Conservation (phyloP, 139 green algal genomes). For the Chlorella vulgaris region DNA sequence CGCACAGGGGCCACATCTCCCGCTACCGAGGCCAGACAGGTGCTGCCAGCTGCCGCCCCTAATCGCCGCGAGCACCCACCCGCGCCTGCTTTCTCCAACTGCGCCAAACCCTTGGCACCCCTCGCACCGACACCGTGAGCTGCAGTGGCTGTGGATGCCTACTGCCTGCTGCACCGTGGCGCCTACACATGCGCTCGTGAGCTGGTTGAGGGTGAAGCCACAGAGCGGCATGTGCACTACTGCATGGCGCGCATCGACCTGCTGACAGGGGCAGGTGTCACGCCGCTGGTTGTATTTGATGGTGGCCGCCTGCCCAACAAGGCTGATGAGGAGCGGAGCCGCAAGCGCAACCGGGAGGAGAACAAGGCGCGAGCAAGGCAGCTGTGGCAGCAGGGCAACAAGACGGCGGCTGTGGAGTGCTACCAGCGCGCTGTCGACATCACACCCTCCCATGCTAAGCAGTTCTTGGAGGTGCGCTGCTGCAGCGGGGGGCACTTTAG, state of each 20-base stretch:
- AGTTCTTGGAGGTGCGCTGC: constrained; percentile 69
- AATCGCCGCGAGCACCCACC: neutral
- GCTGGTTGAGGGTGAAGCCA: constrained; percentile 79
- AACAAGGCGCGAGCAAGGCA: constrained; percentile 8
- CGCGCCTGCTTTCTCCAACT: neutral
- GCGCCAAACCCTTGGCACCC: neutral
- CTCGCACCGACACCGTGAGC: neutral
- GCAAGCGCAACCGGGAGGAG: constrained; percentile 60
- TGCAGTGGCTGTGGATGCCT: constrained; percentile 90
- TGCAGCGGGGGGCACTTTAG: neutral
- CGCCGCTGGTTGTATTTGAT: constrained; percentile 94
- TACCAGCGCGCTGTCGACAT: constrained; percentile 91
- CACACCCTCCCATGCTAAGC: constrained; percentile 79
- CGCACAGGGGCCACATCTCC: constrained; percentile 64
- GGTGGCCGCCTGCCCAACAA: constrained; percentile 92
- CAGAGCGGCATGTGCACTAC: constrained; percentile 90
- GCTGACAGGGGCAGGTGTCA: constrained; percentile 74
- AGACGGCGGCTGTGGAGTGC: constrained; percentile 78
- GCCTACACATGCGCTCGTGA: constrained; percentile 89
- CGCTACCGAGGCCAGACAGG: constrained; percentile 72
- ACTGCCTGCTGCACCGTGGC: constrained; percentile 93
- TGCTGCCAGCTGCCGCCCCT: neutral
- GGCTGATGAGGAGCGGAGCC: constrained; percentile 76
- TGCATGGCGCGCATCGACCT: constrained; percentile 86
- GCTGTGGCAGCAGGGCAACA: constrained; percentile 75